phyloP scores from a whole-genome alignment of 2,329 filamentous ascomycete species.

The Teratosphaeria viscida region DNA sequence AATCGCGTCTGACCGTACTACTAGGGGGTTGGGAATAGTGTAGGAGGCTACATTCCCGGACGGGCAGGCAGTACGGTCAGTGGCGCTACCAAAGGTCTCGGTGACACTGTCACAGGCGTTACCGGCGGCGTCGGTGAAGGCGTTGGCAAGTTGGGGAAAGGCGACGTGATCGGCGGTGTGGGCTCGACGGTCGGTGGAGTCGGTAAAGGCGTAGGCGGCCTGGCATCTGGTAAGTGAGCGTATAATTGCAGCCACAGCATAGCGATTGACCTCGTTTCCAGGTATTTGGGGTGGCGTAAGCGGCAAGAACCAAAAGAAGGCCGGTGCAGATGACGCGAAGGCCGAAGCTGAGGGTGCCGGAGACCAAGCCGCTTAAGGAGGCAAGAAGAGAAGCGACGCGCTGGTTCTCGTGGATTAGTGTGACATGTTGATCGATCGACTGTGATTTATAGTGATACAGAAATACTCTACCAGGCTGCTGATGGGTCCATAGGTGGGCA shows the following conservation, averaged over 20 bases:
- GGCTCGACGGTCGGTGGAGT: conserved; percentile 32
- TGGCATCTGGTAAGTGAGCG: conserved; percentile 9
- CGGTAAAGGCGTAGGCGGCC: conserved; percentile 18
- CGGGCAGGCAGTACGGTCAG: conserved; percentile 33
- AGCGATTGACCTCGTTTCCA: background rate
- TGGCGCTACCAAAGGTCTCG: conserved; percentile 32
- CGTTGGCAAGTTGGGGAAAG: conserved; percentile 34
- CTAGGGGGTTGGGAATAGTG: conserved; percentile 21
- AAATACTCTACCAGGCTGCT: background rate
- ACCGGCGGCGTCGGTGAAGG: conserved; percentile 35
- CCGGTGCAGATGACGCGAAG: conserved; percentile 8
- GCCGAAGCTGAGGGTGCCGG: conserved; percentile 4
- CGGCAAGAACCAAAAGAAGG: conserved; percentile 17
- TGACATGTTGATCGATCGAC: background rate
- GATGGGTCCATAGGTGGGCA: no score
- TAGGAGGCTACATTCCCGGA: conserved; percentile 28
- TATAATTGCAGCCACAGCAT: background rate
- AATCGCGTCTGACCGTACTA: background rate
- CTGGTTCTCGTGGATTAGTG: background rate
- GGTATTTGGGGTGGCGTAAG: conserved; percentile 24
- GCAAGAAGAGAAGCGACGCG: background rate
- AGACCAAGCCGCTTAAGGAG: conserved; percentile 1
- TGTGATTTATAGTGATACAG: background rate
- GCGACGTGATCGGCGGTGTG: conserved; percentile 35
- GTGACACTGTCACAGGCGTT: conserved; percentile 31